Conservation (phyloP, 192 early-diverging fungal species). For the Coemansia sp. region DNA sequence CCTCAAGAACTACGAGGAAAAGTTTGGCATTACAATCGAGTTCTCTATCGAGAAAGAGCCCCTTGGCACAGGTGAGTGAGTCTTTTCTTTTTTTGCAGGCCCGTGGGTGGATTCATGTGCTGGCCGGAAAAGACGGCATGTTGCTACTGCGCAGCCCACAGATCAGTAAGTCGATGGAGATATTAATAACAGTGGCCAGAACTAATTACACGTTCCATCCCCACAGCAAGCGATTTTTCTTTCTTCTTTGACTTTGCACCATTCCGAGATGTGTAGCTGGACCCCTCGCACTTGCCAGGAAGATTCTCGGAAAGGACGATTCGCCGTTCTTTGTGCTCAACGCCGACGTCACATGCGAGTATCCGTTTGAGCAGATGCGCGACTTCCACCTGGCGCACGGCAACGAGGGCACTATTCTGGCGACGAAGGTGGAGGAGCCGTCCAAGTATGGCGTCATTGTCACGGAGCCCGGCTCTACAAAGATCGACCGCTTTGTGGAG, state of each 20-base stretch:
- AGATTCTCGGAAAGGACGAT: slow-evolving; percentile 89
- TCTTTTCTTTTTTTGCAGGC: not conserved
- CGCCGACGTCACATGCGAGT: slow-evolving; percentile 99
- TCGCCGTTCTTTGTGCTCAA: slow-evolving; percentile 98
- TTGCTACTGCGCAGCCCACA: not conserved
- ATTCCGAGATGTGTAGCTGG: slow-evolving; percentile 59
- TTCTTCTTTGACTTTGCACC: not conserved
- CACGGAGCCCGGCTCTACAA: slow-evolving; percentile 67
- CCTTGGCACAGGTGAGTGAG: slow-evolving; percentile 73
- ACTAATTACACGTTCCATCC: too few relatives aligned
- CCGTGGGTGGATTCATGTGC: not conserved
- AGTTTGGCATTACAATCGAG: slow-evolving; percentile 90
- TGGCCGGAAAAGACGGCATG: too few relatives aligned
- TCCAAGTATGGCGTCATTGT: slow-evolving; percentile 99
- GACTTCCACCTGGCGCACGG: slow-evolving; percentile 93
- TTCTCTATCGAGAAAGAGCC: slow-evolving; percentile 98
- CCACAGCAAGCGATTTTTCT: not conserved
- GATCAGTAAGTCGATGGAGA: not conserved
- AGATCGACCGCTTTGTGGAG: slow-evolving; percentile 96
- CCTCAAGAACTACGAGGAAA: slow-evolving; percentile 92
- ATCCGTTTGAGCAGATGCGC: slow-evolving; percentile 87
- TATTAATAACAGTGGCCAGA: not conserved
- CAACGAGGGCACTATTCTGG: slow-evolving; percentile 94
- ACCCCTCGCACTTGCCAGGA: slow-evolving; percentile 91
- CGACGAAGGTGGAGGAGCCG: slow-evolving; percentile 97